Percentiles rank a stretch among this genome's conserved stretches.
Conservation (phyloP, 192 early-diverging fungal species). For the Radiomyces spectabilis region DNA sequence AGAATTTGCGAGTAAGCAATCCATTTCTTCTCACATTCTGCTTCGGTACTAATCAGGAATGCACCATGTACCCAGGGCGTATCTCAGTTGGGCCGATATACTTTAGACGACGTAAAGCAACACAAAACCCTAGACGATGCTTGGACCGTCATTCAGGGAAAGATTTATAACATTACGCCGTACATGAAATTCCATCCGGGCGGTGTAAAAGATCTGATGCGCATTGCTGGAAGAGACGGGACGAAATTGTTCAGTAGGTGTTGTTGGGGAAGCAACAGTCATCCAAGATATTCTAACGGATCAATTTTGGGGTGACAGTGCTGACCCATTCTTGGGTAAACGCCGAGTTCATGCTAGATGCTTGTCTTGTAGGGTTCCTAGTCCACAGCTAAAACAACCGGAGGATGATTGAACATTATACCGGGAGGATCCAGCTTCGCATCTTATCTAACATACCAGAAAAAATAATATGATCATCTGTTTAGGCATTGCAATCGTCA, state of each 20-base stretch:
- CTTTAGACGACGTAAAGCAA: conserved; percentile 61
- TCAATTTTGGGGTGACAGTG: conserved; percentile 22
- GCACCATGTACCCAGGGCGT: conserved; percentile 51
- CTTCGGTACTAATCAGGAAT: too few relatives aligned
- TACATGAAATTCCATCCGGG: conserved; percentile 92
- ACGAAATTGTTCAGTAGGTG: conserved; percentile 77
- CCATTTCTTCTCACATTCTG: neutral
- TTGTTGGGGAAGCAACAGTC: neutral
- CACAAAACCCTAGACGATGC: conserved; percentile 76
- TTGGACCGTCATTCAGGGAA: conserved; percentile 86
- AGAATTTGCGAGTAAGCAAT: conserved; percentile 51
- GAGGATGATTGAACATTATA: too few relatives aligned
- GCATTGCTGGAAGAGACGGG: conserved; percentile 87
- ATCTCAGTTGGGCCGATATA: conserved; percentile 47
- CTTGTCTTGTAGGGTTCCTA: conserved; percentile 67
- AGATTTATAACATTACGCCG: conserved; percentile 87
- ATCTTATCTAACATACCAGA: too few relatives aligned
- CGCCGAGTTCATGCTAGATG: conserved; percentile 76
- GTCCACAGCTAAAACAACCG: conserved; percentile 4
- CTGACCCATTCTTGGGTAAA: conserved; percentile 94
- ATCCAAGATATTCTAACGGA: too few relatives aligned
- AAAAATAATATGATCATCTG: too few relatives aligned
- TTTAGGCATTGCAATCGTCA: too few relatives aligned
- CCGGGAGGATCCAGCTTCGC: too few relatives aligned
- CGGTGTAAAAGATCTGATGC: conserved; percentile 70